phyloP scores from a whole-genome alignment of 1,139 yeast genomes.

The Groenewaldozyma sp. region DNA sequence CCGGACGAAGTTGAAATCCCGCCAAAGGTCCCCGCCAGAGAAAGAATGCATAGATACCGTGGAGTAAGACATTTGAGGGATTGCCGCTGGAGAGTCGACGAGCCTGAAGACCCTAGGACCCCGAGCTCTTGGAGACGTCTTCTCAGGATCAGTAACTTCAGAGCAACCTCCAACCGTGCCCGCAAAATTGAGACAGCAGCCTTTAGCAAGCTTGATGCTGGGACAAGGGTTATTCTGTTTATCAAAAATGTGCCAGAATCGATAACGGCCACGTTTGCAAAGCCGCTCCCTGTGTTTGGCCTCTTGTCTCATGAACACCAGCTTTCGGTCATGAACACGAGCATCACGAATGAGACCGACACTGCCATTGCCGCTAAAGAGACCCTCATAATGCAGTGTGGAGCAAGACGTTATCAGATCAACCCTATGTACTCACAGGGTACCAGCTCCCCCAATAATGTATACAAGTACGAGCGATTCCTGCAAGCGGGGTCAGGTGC shows the following conservation, averaged over 20 bases:
- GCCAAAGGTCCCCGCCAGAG: constrained; percentile 68
- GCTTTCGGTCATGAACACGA: constrained; percentile 70
- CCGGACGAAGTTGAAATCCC: constrained; percentile 90
- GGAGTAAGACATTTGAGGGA: constrained; percentile 77
- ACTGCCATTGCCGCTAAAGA: constrained; percentile 73
- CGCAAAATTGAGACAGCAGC: constrained; percentile 51
- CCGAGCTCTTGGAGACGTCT: constrained; percentile 76
- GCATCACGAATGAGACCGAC: constrained; percentile 82
- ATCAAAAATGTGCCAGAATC: constrained; percentile 49
- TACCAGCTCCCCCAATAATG: constrained; percentile 69
- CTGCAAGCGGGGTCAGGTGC: constrained; percentile 69
- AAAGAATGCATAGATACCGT: constrained; percentile 66
- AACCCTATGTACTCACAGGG: constrained; percentile 74
- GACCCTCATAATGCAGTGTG: constrained; percentile 76
- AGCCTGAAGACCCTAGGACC: constrained; percentile 58
- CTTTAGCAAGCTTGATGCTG: constrained; percentile 44
- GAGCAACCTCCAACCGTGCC: constrained; percentile 64
- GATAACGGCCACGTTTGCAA: constrained; percentile 24
- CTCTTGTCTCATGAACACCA: constrained; percentile 81
- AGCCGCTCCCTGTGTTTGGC: constrained; percentile 60
- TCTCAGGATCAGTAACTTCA: constrained; percentile 65
- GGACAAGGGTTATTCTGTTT: constrained; percentile 52
- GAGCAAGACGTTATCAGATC: constrained; percentile 82
- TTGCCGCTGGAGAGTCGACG: constrained; percentile 84
- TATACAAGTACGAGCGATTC: constrained; percentile 77